Evolutionary conservation across 2,329 filamentous ascomycete genomes (phyloP), one percentile per base, ranked within the genome.

Genomic region (Pseudohalonectria lignicola): DNA sequence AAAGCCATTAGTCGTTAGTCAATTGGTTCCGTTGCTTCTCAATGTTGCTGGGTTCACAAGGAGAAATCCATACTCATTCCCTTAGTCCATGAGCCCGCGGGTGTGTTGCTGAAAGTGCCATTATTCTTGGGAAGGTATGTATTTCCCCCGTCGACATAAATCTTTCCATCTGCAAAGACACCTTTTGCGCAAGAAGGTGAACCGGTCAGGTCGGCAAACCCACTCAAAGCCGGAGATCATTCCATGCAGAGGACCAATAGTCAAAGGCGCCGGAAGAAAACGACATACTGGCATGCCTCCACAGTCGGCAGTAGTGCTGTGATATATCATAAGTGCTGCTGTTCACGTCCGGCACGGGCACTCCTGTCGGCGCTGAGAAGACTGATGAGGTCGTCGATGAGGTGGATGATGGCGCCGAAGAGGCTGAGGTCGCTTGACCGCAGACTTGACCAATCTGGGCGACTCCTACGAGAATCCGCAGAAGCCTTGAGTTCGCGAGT

Each of bases 61-160:
- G 8, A 1, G 17, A 3, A 13, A 31, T 17, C 30, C 35, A 9
- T n/a, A 37, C 35, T 30, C 15, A 29, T 37, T 20, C 35, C 35
- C 15, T 29, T 29, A 18, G 28, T 23, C 35, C 35, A 37, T 19
- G 17, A 18, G 3, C 26, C 25, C 10, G 34, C 4, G 4, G 35
- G 1, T 4, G 35, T 30, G 7, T n/a, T 13, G 16, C 21, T 37
- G 26, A 21, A 37, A 5, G 25, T 18, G 12, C 26, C 23, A 4
- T 37, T 36, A 31, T 36, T 31, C 19, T 31, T 39, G 1, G 47
- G 45, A 23, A 46, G 40, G 19, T 46, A 46, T 3, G 42, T 45
- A 26, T 47, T 44, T 3, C 45, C 45, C 28, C 47, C 45, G 18
- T 49, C 47, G 3, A 49, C 43, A 30, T 47, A 49, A 2, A 49